phyloP scores from a whole-genome alignment of 805 yeast species.

The Metschnikowia cerradonensis region DNA sequence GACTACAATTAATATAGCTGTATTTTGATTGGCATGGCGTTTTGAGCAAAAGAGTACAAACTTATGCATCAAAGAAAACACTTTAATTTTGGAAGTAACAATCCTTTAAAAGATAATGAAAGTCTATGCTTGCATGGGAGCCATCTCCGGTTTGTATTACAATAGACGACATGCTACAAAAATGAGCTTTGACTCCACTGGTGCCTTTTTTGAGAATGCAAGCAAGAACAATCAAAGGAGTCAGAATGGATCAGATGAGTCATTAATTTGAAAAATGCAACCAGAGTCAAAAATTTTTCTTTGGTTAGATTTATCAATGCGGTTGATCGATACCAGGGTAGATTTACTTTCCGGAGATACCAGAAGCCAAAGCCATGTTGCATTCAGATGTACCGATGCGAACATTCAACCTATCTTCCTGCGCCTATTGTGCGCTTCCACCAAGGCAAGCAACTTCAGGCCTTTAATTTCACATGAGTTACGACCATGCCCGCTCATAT shows the following conservation, averaged over 20 bases:
- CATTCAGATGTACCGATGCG: slow-evolving; percentile 1
- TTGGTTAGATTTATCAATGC: background rate
- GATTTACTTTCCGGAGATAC: too few species aligned
- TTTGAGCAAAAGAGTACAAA: background rate
- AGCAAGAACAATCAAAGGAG: background rate
- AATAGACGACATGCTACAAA: background rate
- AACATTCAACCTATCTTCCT: background rate
- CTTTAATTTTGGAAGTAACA: background rate
- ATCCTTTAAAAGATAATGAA: background rate
- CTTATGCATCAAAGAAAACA: background rate
- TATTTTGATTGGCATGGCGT: background rate
- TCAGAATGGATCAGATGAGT: background rate
- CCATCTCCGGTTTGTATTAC: background rate
- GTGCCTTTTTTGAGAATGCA: background rate
- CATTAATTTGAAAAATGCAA: background rate
- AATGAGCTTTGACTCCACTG: background rate
- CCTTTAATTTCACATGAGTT: slow-evolving; percentile 9
- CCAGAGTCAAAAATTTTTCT: background rate
- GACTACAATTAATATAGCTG: background rate
- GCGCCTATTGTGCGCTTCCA: background rate
- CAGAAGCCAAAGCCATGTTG: background rate
- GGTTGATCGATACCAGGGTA: too few species aligned
- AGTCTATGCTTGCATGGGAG: background rate
- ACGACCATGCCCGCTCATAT: slow-evolving; percentile 24
- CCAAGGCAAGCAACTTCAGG: background rate